Percentiles rank a stretch among this genome's conserved stretches.
phyloP scores from a whole-genome alignment of 2,329 filamentous ascomycete genomes.

The Aspergillus pseudoglaucus region DNA sequence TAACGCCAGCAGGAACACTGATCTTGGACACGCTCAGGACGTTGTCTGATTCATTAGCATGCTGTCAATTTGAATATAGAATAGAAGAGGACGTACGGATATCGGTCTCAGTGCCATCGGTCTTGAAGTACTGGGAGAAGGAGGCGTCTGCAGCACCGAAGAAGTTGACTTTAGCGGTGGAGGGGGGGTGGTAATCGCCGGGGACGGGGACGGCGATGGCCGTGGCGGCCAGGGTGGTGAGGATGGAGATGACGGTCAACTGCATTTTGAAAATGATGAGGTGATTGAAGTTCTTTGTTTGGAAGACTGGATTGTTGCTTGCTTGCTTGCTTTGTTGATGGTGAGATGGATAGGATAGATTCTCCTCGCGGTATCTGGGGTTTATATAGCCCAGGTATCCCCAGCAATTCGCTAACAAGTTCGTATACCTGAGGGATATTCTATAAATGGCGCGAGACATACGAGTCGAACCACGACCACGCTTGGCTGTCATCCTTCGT shows the following conservation, averaged over 20 bases:
- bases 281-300: background rate
- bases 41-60: slow-evolving; percentile 6
- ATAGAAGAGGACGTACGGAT: slow-evolving; percentile 10
- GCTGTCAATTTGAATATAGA: background rate
- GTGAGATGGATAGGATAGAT: background rate
- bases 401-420: too few species aligned
- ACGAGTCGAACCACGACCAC: too few species aligned
- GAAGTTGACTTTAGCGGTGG: slow-evolving; percentile 9
- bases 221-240: background rate
- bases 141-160: slow-evolving; percentile 14
- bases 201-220: background rate
- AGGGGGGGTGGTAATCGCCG: background rate
- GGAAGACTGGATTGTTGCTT: background rate
- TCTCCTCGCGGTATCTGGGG: background rate
- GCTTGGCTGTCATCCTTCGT: too few species aligned
- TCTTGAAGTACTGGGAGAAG: slow-evolving; percentile 13
- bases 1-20: slow-evolving; percentile 3
- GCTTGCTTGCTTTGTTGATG: background rate
- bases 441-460: too few species aligned
- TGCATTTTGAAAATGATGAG: background rate
- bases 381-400: background rate
- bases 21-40: slow-evolving; percentile 18
- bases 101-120: slow-evolving; percentile 6
- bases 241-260: background rate
- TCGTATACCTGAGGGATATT: too few species aligned